Evolutionary conservation across 1,284 basidiomycete species (phyloP), one percentile per base, ranked within the genome.

Genomic region (Ganoderma sinense): DNA sequence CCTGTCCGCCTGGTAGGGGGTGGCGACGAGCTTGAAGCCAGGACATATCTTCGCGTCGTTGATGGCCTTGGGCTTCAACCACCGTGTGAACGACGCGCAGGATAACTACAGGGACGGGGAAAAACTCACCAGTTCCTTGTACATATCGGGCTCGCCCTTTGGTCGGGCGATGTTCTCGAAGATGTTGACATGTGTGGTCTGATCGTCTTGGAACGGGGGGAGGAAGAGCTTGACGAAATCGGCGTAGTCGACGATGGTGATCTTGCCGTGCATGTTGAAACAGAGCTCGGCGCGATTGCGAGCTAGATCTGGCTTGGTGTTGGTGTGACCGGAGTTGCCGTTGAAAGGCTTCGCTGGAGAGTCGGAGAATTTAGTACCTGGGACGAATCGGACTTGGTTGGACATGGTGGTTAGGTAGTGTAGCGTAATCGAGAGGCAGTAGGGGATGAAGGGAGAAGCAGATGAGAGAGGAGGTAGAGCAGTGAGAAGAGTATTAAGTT

Each of bases 1-100:
- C 40, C 26, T 26, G 41, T 70, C 66, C 7, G 48, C 18, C 29
- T 67, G 53, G 40, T 23, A 39, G 4, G 62, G 48, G 11, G 39
- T 48, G 3, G 66, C 33, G 18, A 63, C 55, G 53, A 65, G 60
- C 10, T 23, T 59, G 59, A 45, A 66, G 6, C 56, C 51, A 6
- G 56, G 48, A 48, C 63, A 69, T 23, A 65, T 64, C 2, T n/a
- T 23, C 29, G 67, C 58, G 5, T 55, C 58, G 58, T 68, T 68
- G 31, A 68, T 43, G 2, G 63, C 67, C 18, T 53, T 29, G 31
- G 48, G 64, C 67, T 68, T 29, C 8, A 65, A 39, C 41, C 48
- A 31, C 26, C 0, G 29, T 26, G 29, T 55, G 4, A 55, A 26
- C 53, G 11, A 31, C 4, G 29, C 26, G 26, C 5, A 7, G 16